These are phyloP conservation scores for Bidens hawaiensis DNA, from an alignment of 140 eudicot genomes.

Conservation along the genomic window DNA sequence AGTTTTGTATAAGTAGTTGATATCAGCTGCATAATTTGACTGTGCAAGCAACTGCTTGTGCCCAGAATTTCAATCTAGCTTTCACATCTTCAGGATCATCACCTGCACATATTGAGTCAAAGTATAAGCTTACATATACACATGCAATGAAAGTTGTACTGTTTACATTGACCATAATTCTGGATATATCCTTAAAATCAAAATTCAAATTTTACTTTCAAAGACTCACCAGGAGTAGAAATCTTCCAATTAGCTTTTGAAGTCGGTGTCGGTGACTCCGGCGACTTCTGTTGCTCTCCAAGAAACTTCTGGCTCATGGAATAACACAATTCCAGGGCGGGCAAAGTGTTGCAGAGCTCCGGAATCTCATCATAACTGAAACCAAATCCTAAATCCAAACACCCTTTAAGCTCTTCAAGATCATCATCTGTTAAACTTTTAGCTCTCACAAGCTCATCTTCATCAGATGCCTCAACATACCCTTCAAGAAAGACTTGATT, in stretches of 20 bases:
- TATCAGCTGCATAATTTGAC: slow-evolving; percentile 56
- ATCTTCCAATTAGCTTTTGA: slow-evolving; percentile 65
- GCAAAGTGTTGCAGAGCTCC: slow-evolving; percentile 64
- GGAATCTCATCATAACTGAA: slow-evolving; percentile 73
- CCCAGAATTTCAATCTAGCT: slow-evolving; percentile 80
- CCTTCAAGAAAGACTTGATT: slow-evolving; percentile 54
- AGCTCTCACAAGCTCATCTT: slow-evolving; percentile 48
- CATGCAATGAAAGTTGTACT: slow-evolving; percentile 1
- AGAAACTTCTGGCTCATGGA: slow-evolving; percentile 64
- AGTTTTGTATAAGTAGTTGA: neutral
- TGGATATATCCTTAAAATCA: no score
- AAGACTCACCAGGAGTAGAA: slow-evolving; percentile 68
- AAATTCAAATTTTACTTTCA: neutral
- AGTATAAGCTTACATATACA: neutral
- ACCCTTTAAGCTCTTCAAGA: slow-evolving; percentile 66
- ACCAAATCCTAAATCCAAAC: slow-evolving; percentile 75
- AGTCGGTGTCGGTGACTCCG: slow-evolving; percentile 33
- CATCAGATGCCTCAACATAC: slow-evolving; percentile 43
- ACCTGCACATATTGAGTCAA: slow-evolving; percentile 34
- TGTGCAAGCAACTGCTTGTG: slow-evolving; percentile 75
- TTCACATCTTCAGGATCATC: slow-evolving; percentile 82
- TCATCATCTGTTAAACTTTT: slow-evolving; percentile 70
- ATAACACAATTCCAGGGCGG: slow-evolving; percentile 70
- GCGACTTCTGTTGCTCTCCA: slow-evolving; percentile 46
- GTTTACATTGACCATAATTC: no score